Evolutionary conservation across 2,329 filamentous ascomycete species (phyloP), one percentile per base, ranked within the genome.

Genomic region (Aspergillus jensenii): DNA sequence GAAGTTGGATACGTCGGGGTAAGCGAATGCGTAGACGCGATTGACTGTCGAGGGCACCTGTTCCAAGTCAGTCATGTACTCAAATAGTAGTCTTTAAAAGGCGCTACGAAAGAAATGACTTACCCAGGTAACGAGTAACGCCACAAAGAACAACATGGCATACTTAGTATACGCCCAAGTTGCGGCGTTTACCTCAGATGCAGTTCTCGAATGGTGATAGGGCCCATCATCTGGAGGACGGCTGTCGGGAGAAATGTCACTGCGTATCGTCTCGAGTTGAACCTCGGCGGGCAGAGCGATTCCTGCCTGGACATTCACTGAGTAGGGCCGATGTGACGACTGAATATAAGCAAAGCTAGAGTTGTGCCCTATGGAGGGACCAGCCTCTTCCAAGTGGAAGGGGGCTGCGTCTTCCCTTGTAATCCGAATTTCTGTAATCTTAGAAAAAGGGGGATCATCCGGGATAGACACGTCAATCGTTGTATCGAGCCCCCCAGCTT

Each of bases 11-110:
- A 80, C 58, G 25, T 82, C 74, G 0, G 81, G 77, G 66, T 88
- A 79, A 8, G 86, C 79, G 15, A 92, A 79, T 3, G 85, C 85
- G 73, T 89, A 92, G 15, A 93, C 83, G 9, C 91, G 83, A 71
- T 96, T 95, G 59, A 88, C 82, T 21, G 87, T 90, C 1, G 89
- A 92, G 1, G 85, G 91, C 57, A 93, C 72, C 72, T 75, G 45
- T 31, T 47, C n/a, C 21, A 35, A 11, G 15, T 52, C 17, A 59
- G 41, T 17, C 12, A 49, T 7, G 25, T n/a, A n/a, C 40, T 47
- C 11, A 14, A 17, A n/a, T 15, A 47, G 8, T 33, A 23, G 8
- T 27, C 12, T 9, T 15, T 15, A 41, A 33, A 31, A 39, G 44
- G 43, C 12, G 2, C 9, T 21, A 21, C 15, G 14, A 9, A 15